A percentile compares a stretch with the other conserved stretches of the same genome.
phyloP scores from a whole-genome alignment of 2,329 filamentous ascomycete genomes.

The Trichoderma lentiforme region DNA sequence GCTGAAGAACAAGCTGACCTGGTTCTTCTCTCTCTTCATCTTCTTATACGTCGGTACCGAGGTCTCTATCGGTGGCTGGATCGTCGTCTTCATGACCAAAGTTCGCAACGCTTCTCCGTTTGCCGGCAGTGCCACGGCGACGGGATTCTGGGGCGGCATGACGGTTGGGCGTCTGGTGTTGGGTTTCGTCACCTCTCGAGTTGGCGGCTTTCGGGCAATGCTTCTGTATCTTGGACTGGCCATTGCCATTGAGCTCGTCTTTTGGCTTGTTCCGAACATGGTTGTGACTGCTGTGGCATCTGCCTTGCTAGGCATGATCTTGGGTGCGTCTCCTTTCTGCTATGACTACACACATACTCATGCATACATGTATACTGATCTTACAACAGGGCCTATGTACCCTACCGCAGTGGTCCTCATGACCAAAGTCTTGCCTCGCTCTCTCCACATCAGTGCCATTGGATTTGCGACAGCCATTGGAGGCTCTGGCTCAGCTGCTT shows the following conservation, averaged over 20 bases:
- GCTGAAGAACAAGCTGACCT: slow-evolving; percentile 32
- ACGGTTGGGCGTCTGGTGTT: slow-evolving; percentile 67
- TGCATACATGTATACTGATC: not conserved
- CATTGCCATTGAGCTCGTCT: slow-evolving; percentile 66
- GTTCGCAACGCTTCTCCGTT: slow-evolving; percentile 67
- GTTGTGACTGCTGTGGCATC: slow-evolving; percentile 71
- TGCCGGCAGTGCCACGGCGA: slow-evolving; percentile 64
- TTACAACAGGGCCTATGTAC: slow-evolving; percentile 72
- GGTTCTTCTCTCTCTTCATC: slow-evolving; percentile 69
- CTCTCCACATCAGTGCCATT: slow-evolving; percentile 75
- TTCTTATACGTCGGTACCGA: slow-evolving; percentile 75
- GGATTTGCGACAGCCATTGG: slow-evolving; percentile 79
- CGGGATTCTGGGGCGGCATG: slow-evolving; percentile 79
- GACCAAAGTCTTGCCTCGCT: slow-evolving; percentile 68
- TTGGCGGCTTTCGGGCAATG: slow-evolving; percentile 67
- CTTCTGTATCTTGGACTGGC: slow-evolving; percentile 61
- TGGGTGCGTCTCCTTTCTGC: not conserved
- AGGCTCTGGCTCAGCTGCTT: slow-evolving; percentile 64
- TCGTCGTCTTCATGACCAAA: slow-evolving; percentile 78
- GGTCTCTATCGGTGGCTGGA: slow-evolving; percentile 76
- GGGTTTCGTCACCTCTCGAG: slow-evolving; percentile 64
- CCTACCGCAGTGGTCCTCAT: slow-evolving; percentile 70
- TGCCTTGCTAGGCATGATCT: slow-evolving; percentile 47
- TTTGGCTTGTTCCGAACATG: slow-evolving; percentile 80
- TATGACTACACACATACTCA: not conserved